Evolutionary conservation across 129 eudicot genomes (phyloP), one percentile per base, ranked within the genome.

Genomic region (Flaveria brownii): DNA sequence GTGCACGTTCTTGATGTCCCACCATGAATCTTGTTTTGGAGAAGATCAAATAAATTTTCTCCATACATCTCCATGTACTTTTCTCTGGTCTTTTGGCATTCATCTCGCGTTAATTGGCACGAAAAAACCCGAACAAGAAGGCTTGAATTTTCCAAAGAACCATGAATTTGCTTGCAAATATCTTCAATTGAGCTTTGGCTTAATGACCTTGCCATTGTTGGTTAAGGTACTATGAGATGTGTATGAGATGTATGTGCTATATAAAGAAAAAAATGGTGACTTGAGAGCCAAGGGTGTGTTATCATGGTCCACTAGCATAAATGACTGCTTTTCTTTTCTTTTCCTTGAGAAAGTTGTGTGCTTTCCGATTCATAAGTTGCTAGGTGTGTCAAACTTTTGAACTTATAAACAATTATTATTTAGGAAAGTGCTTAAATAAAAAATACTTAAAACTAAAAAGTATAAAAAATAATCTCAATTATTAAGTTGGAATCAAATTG

Each of bases 1-100:
- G 57, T 70, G 71, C 85, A 68, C 11, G 83, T 70, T 26, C 74
- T 71, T 1, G 74, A 68, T 52, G 72, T 8, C 5, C 57, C 57
- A 46, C 67, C 59, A 65, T 56, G 51, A 43, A 41, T 65, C 74
- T 30, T 66, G 56, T 52, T 84, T 23, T 68, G 78, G 49, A 86
- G 71, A 54, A 26, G 80, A 8, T 73, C 82, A 50, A 70, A 28
- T 36, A 88, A 59, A 47, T 88, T 92, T 71, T 91, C 84, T n/a
- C 90, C 88, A 75, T 88, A 86, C 83, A 88, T 84, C 68, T 83
- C 85, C 83, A 45, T 74, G 84, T 88, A 90, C 23, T 68, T 84
- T 79, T 84, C 84, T 63, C 87, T 80, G 47, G 82, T 83, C 77
- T 76, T 73, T 26, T 83, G 81, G 77, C 89, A 84, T 16, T 83